Evolutionary conservation across 164 flowering plant genomes (phyloP), one percentile per base, ranked within the genome.

Genomic region (Tetrastigma voinierianum): DNA sequence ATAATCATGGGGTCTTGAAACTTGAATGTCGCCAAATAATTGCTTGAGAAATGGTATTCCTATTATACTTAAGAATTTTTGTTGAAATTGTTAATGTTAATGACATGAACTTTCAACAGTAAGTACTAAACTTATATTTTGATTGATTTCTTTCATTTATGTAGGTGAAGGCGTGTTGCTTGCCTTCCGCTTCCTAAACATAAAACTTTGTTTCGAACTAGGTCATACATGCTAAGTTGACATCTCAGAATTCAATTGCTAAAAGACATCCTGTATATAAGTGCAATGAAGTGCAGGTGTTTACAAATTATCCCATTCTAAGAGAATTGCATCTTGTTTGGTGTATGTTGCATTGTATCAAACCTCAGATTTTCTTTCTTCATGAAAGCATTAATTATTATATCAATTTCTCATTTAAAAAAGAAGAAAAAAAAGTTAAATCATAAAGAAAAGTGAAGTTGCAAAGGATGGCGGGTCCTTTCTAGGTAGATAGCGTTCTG

Each of bases 271-370:
- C 97, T 57, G 87, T 89, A 14, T 83, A 89, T 68, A 87, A 74
- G 74, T 95, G 96, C 90, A 91, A 68, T 55, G 91, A 89, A 81
- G 83, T 72, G 70, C 96, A 91, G 98, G 98, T 86, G 57, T n/a
- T 51, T 61, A 23, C 20, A 11, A 21, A 67, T 51, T 49, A 59
- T 48, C 23, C 5, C 51, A n/a, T 46, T 19, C 48, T 10, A 12
- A 18, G 12, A 15, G 44, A 9, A 16, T 5, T 61, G 52, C 51
- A 19, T 32, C 40, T 32, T 32, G 40, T 32, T 32, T 32, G 40
- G 40, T 32, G 40, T 32, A 32, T 32, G 40, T 32, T 32, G 40
- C 40, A 32, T 7, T 59, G 46, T 23, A 14, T 59, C 43, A 43
- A 18, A 24, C 18, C 32, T 51, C 55, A 49, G 46, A 7, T 64